phyloP scores from a whole-genome alignment of 2,329 filamentous ascomycete species.

The Beauveria caledonica region DNA sequence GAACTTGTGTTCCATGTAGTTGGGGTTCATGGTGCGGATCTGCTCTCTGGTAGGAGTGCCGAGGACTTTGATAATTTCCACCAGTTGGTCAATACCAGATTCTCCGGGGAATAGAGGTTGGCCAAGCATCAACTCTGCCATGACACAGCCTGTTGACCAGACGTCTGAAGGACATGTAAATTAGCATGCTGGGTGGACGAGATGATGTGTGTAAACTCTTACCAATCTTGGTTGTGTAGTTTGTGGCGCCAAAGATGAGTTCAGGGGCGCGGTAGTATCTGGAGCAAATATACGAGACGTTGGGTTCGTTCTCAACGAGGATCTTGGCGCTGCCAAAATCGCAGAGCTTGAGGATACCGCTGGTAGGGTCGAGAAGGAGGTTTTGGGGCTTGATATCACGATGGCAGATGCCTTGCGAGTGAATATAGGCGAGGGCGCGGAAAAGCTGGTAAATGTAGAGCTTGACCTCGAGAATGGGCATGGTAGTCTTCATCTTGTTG shows the following conservation, averaged over 20 bases:
- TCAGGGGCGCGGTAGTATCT: conserved; percentile 97
- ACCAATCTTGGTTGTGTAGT: conserved; percentile 99
- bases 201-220: conserved; percentile 29
- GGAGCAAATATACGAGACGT: conserved; percentile 99
- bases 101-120: conserved; percentile 97
- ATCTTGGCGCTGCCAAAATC: conserved; percentile 99
- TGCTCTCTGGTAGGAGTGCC: conserved; percentile 95
- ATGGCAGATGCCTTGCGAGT: conserved; percentile 98
- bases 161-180: conserved; percentile 80
- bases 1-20: conserved; percentile 99
- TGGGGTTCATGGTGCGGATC: conserved; percentile 99
- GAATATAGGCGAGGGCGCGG: conserved; percentile 95
- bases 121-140: conserved; percentile 98
- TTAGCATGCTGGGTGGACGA: background rate
- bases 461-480: conserved; percentile 98
- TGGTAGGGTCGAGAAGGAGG: conserved; percentile 82
- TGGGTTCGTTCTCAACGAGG: conserved; percentile 95
- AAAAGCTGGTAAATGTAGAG: conserved; percentile 99
- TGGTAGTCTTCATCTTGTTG: conserved; percentile 99
- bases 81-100: conserved; percentile 95
- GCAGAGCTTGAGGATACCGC: conserved; percentile 90
- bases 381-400: conserved; percentile 99
- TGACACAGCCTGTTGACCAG: conserved; percentile 98
- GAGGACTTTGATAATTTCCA: conserved; percentile 98
- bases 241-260: conserved; percentile 96